Evolutionary conservation across 345 rosid species (phyloP).

Genomic region (Abelmoschus esculentus): DNA sequence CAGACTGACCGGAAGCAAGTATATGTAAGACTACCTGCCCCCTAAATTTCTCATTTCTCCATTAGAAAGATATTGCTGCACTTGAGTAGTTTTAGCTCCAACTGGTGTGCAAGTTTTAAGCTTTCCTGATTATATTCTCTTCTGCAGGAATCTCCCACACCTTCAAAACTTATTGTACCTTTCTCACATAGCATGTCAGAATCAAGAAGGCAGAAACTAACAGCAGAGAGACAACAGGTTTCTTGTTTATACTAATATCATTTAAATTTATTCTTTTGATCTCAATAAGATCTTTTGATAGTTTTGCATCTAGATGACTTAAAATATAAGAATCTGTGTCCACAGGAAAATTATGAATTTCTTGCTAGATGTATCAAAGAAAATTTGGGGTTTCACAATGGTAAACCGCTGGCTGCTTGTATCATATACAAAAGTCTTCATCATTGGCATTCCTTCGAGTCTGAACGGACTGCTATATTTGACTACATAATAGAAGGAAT

Average conservation of each 20-base stretch:
- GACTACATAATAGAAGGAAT: constrained; percentile 83
- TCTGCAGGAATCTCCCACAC: constrained; percentile 80
- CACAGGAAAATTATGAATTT: constrained; percentile 82
- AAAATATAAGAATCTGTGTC: constrained; percentile 15
- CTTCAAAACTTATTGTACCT: constrained; percentile 66
- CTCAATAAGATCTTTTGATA: not conserved
- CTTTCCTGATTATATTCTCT: constrained; percentile 6
- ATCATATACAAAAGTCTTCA: constrained; percentile 80
- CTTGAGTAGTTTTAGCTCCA: not conserved
- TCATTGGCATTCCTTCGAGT: constrained; percentile 93
- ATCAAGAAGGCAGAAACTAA: constrained; percentile 67
- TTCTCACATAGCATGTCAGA: constrained; percentile 69
- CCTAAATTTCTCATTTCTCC: not conserved
- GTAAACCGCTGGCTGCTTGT: constrained; percentile 90
- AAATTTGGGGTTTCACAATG: constrained; percentile 66
- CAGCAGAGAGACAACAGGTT: constrained; percentile 85
- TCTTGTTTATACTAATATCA: constrained; percentile 10
- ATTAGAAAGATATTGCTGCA: not conserved
- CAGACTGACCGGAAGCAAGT: constrained; percentile 44
- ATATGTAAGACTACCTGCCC: constrained; percentile 45
- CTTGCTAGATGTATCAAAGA: constrained; percentile 83
- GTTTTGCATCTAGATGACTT: constrained; percentile 7
- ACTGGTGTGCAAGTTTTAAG: not conserved
- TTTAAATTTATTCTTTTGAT: constrained; percentile 5
- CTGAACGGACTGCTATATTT: constrained; percentile 83